Base-by-base conservation (phyloP, 441 rosid genomes). In the Populus hybrid region DNA sequence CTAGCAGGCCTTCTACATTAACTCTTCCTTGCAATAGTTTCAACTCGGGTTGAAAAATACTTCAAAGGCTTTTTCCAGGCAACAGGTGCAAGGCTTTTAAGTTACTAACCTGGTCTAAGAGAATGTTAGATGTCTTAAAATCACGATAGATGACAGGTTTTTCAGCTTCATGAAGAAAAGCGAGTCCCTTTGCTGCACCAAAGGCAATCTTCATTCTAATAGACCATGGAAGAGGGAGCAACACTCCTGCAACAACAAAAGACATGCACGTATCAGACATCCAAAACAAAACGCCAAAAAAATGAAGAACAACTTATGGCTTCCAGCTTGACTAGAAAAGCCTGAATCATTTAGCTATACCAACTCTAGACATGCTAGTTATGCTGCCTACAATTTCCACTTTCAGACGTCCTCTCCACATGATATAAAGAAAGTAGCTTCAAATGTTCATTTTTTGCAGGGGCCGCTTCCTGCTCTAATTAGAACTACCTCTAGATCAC, bases 101-200 rank as follows among this genome's bases (percentile, higher is more conserved):
- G 34, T 40, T 61, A 61, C 80, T 69, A 85, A 94, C 99, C 83
- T 50, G 61, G 76, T 91, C 97, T 8, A 95, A 79, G 71, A 95
- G 83, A 53, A 95, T 95, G 84, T 95, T 95, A 63, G 99, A 90
- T 18, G 99, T 92, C 84, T 95, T 95, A 53, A 95, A 80, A 84
- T 93, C 98, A 6, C 98, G 89, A 74, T 92, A 95, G 50, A 95
- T 93, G 79, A 93, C 99, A 2, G 99, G 97, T n/a, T 97, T 97
- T 83, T 87, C 87, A 35, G 99, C 98, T 73, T 90, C 93, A 42
- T 95, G 99, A 75, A 95, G 85, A 77, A 91, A 92, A 71, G 93
- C 97, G 30, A 95, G 88, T 34, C 99, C 98, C 83, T 82, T 90
- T 10, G 99, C 98, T 0, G 96, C 97, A 75, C 90, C 99, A 40